These are phyloP conservation scores for Ophiosphaerella herpotricha DNA, from an alignment of 2,329 filamentous ascomycete species.

Conservation along the genomic window DNA sequence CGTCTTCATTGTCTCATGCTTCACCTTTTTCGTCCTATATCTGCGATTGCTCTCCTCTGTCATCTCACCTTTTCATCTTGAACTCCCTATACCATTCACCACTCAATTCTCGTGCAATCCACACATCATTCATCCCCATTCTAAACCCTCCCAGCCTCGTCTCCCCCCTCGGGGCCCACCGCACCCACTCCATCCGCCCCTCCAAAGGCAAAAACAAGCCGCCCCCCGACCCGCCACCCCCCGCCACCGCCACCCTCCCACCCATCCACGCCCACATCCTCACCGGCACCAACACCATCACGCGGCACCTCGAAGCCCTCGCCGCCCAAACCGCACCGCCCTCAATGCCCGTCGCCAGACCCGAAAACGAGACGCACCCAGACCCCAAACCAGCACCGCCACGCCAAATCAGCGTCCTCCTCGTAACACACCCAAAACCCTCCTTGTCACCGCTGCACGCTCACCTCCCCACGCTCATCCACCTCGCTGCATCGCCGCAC, in stretches of 20 bases:
- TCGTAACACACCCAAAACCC: conserved; percentile 42
- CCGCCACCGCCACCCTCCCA: conserved; percentile 41
- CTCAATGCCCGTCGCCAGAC: conserved; percentile 4
- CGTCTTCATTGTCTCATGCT: background rate
- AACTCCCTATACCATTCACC: background rate
- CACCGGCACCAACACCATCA: conserved; percentile 68
- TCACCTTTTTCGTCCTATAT: too few relatives aligned
- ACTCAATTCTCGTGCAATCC: conserved; percentile 1
- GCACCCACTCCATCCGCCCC: conserved; percentile 55
- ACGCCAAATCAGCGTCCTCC: conserved; percentile 27
- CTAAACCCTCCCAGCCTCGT: conserved; percentile 57
- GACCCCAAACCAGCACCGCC: background rate
- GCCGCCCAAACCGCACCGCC: conserved; percentile 33
- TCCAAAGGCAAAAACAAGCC: conserved; percentile 60
- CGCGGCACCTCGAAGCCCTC: conserved; percentile 59
- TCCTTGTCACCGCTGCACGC: conserved; percentile 38
- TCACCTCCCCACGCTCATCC: conserved; percentile 39
- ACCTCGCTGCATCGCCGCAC: conserved; percentile 23
- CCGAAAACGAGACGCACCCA: background rate
- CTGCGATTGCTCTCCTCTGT: too few relatives aligned
- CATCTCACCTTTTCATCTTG: background rate
- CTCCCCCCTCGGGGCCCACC: conserved; percentile 66
- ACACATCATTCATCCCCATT: too few relatives aligned
- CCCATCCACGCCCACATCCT: conserved; percentile 61
- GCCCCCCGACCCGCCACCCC: too few relatives aligned